phyloP scores from a whole-genome alignment of 2,329 filamentous ascomycete genomes.

The Phialophora verrucosa region DNA sequence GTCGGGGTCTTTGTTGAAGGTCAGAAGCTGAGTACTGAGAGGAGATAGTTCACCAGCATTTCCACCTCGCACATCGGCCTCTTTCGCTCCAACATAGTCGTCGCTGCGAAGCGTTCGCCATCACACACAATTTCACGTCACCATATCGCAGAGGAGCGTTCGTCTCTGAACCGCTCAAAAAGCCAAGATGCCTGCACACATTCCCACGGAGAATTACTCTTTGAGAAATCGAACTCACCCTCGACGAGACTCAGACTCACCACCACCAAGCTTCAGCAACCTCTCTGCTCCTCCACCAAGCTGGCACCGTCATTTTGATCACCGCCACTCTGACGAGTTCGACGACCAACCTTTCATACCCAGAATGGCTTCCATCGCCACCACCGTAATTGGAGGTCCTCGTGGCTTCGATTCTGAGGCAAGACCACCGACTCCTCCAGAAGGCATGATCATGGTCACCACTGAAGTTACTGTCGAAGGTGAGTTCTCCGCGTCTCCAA shows the following conservation, averaged over 20 bases:
- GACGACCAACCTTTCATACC: background rate
- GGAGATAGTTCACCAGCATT: background rate
- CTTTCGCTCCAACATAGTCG: background rate
- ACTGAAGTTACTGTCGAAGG: conserved; percentile 17
- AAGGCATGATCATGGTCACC: conserved; percentile 20
- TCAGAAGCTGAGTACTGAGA: too few species aligned
- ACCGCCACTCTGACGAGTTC: background rate
- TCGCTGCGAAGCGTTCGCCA: conserved; percentile 12
- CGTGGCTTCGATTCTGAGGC: background rate
- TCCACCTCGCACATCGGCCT: background rate
- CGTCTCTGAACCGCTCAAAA: background rate
- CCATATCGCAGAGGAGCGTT: conserved; percentile 1
- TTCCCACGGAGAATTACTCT: background rate
- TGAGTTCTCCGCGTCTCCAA: background rate
- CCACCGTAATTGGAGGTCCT: conserved; percentile 7
- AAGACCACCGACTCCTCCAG: conserved; percentile 7
- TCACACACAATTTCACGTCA: background rate
- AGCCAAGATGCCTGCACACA: background rate
- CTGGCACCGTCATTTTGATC: background rate
- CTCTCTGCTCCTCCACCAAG: too few species aligned
- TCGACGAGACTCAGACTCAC: background rate
- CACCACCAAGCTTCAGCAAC: too few species aligned
- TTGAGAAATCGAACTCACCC: background rate
- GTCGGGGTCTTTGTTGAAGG: too few species aligned
- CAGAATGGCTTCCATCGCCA: background rate